A percentile compares a stretch with the other conserved stretches of the same genome.
Evolutionary conservation across 768 basidiomycete species (phyloP).

Genomic region (Suillus hirtellus): DNA sequence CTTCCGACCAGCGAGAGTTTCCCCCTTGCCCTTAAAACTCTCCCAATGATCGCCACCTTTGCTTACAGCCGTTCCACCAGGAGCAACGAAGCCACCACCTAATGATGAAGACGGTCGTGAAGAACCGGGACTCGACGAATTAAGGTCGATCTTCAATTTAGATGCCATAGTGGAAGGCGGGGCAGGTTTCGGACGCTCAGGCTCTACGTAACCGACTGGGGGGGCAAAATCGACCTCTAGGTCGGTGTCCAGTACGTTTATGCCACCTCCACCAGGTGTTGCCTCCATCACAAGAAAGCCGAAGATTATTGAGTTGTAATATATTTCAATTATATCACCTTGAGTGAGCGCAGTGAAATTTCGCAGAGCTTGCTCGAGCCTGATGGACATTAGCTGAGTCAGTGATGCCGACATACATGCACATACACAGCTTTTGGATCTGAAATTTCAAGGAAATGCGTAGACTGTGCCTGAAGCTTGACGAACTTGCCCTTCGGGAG

Average conservation of each 20-base stretch:
- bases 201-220: slow-evolving; percentile 93
- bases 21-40: slow-evolving; percentile 94
- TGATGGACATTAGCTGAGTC: slow-evolving; percentile 31
- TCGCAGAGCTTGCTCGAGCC: slow-evolving; percentile 91
- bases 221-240: slow-evolving; percentile 97
- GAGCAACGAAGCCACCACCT: slow-evolving; percentile 62
- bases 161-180: slow-evolving; percentile 92
- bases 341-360: slow-evolving; percentile 92
- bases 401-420: not conserved
- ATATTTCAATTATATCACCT: slow-evolving; percentile 97
- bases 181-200: slow-evolving; percentile 79
- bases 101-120: slow-evolving; percentile 78
- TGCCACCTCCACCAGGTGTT: slow-evolving; percentile 82
- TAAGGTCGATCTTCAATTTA: slow-evolving; percentile 92
- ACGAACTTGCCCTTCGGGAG: slow-evolving; percentile 93
- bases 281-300: slow-evolving; percentile 96
- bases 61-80: slow-evolving; percentile 54
- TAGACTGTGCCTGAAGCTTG: slow-evolving; percentile 94
- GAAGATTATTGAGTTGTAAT: slow-evolving; percentile 95
- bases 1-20: slow-evolving; percentile 86
- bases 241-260: slow-evolving; percentile 91
- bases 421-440: slow-evolving; percentile 97
- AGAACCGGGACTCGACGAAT: slow-evolving; percentile 83
- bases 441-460: slow-evolving; percentile 94
- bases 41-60: slow-evolving; percentile 88